Evolutionary conservation across 768 basidiomycete genomes (phyloP).

Genomic region (Chalciporus piperatus): DNA sequence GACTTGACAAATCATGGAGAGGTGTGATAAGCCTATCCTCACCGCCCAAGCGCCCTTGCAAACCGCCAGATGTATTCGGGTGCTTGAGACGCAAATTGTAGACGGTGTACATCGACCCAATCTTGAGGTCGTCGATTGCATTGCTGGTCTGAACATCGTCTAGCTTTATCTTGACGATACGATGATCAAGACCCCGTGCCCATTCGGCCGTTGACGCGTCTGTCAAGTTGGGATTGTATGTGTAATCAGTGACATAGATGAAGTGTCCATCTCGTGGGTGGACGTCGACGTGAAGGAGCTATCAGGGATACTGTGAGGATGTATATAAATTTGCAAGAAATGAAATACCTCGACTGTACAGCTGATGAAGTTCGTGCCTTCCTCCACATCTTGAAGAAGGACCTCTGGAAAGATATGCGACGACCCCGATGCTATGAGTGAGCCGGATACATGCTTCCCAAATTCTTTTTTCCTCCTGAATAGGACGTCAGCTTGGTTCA

Average conservation of each 20-base stretch:
- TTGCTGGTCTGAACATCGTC: slow-evolving; percentile 45
- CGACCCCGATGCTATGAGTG: slow-evolving; percentile 23
- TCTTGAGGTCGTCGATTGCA: slow-evolving; percentile 33
- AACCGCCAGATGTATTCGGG: slow-evolving; percentile 2
- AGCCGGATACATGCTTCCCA: slow-evolving; percentile 16
- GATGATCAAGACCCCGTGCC: slow-evolving; percentile 46
- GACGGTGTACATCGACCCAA: slow-evolving; percentile 47
- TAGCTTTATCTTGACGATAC: slow-evolving; percentile 51
- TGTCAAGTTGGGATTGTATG: slow-evolving; percentile 43
- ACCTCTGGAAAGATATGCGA: slow-evolving; percentile 39
- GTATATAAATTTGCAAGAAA: neutral
- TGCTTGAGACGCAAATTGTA: slow-evolving; percentile 48
- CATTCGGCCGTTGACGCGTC: slow-evolving; percentile 33
- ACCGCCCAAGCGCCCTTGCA: slow-evolving; percentile 31
- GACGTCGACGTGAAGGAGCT: slow-evolving; percentile 47
- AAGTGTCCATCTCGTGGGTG: slow-evolving; percentile 34
- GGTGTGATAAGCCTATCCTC: slow-evolving; percentile 23
- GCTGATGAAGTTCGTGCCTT: slow-evolving; percentile 43
- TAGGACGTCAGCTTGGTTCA: slow-evolving; percentile 4
- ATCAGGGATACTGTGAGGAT: neutral
- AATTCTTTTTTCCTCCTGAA: slow-evolving; percentile 50
- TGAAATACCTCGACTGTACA: slow-evolving; percentile 56
- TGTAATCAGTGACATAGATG: slow-evolving; percentile 68
- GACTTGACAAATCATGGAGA: slow-evolving; percentile 14
- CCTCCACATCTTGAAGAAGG: slow-evolving; percentile 46